phyloP scores from a whole-genome alignment of 495 filamentous ascomycete genomes.

The Penicillium angulare region DNA sequence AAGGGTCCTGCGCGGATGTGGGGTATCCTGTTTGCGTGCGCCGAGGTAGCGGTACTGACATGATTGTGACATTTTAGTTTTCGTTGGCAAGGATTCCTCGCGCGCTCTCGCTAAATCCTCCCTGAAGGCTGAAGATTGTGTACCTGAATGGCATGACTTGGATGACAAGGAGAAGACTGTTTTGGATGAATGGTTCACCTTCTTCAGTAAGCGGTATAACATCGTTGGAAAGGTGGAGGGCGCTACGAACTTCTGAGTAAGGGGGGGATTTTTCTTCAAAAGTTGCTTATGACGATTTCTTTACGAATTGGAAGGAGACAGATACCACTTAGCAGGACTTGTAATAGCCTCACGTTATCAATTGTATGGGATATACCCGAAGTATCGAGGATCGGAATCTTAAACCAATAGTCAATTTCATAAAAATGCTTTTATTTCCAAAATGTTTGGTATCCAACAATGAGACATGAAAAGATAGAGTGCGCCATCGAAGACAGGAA shows the following conservation, averaged over 20 bases:
- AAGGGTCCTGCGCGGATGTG: not conserved
- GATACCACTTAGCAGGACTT: no score
- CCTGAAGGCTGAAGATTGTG: constrained; percentile 80
- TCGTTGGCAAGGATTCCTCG: constrained; percentile 92
- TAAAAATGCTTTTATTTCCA: constrained; percentile 1
- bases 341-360: not conserved
- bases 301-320: no score
- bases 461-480: not conserved
- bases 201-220: constrained; percentile 95
- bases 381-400: not conserved
- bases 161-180: constrained; percentile 81
- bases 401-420: constrained; percentile 10
- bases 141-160: constrained; percentile 81
- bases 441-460: constrained; percentile 7
- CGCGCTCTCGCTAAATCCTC: constrained; percentile 84
- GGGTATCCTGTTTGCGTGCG: not conserved
- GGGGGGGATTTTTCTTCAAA: not conserved
- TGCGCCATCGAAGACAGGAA: not conserved
- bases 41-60: constrained; percentile 5
- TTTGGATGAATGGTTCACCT: constrained; percentile 88
- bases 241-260: constrained; percentile 32
- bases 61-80: constrained; percentile 56
- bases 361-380: not conserved
- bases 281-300: not conserved
- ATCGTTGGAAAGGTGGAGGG: constrained; percentile 76